Percentiles rank a stretch among this genome's conserved stretches.
Evolutionary conservation across 2,329 filamentous ascomycete genomes (phyloP).

Genomic region (Cryphonectria nitschkei): DNA sequence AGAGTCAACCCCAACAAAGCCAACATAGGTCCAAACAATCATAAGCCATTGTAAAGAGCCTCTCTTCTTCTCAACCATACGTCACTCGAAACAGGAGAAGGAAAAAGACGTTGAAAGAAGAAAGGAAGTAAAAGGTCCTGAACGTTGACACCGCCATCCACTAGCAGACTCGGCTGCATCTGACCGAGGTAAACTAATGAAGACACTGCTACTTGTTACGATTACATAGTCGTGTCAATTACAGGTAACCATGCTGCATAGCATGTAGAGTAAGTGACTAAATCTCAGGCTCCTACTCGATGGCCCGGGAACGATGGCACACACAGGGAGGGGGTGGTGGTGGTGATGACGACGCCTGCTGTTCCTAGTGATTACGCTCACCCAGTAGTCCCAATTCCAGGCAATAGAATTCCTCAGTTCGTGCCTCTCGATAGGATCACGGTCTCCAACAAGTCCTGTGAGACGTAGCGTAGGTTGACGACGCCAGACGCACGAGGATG

Average conservation of each 20-base stretch:
- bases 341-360: slow-evolving; percentile 19
- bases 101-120: background rate
- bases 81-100: background rate
- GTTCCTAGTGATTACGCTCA: slow-evolving; percentile 15
- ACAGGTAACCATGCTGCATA: background rate
- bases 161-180: background rate
- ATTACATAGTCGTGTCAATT: background rate
- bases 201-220: background rate
- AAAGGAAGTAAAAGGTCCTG: background rate
- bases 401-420: background rate
- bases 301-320: background rate
- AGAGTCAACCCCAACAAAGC: background rate
- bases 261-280: background rate
- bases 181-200: background rate
- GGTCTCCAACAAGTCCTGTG: background rate
- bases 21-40: background rate
- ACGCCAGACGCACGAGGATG: slow-evolving; percentile 10
- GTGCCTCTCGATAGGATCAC: slow-evolving; percentile 11
- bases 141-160: background rate
- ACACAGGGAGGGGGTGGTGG: background rate
- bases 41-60: background rate
- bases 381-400: slow-evolving; percentile 8
- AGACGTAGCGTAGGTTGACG: slow-evolving; percentile 11
- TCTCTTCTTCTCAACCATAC: background rate
- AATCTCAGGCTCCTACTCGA: background rate